Base-by-base conservation (phyloP, 768 basidiomycete species). In the Sistotremastrum suecicum region DNA sequence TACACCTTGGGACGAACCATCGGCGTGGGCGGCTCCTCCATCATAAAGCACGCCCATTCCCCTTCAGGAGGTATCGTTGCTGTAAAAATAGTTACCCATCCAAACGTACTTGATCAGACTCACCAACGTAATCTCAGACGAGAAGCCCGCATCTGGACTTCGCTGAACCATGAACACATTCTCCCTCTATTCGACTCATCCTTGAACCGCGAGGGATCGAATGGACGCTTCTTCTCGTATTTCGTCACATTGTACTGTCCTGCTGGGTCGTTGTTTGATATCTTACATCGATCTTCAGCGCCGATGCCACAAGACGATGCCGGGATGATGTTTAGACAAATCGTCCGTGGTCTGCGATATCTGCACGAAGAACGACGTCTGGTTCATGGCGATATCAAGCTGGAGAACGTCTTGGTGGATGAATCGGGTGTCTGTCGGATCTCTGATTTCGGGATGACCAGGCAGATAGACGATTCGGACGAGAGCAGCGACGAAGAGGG, bases 351-450 rank as follows among this genome's bases (percentile, higher is more conserved):
- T 12, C 62, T 91, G 57, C 72, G 77, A 44, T 91, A 91, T 64
- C 62, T 94, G 57, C 89, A 94, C 60, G 75, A 81, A 48, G 73
- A 75, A 37, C 81, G 78, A 30, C 63, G 71, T 5, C 75, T 83
- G 53, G 83, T 92, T 45, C 94, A 99, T 66, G 76, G 90, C 54
- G 95, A 99, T 64, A 68, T 99, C 61, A 99, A 99, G 67, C 75
- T 95, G 48, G 95, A 98, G 65, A 99, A 99, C 66, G 78, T 98
- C 42, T 75, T 98, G 38, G 80, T 92, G 44, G 88, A 92, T 60
- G 83, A 87, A 58, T 78, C 75, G 68, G 83, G 86, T 46, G 72
- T 80, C n/a, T 90, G 88, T 67, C 77, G 78, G 57, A 81, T 94
- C 33, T 68, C 69, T 39, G 89, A 92, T 64, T 91, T 92, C 64